Conservation (phyloP, 495 filamentous ascomycete genomes). For the Hypoxylon cercidicola region DNA sequence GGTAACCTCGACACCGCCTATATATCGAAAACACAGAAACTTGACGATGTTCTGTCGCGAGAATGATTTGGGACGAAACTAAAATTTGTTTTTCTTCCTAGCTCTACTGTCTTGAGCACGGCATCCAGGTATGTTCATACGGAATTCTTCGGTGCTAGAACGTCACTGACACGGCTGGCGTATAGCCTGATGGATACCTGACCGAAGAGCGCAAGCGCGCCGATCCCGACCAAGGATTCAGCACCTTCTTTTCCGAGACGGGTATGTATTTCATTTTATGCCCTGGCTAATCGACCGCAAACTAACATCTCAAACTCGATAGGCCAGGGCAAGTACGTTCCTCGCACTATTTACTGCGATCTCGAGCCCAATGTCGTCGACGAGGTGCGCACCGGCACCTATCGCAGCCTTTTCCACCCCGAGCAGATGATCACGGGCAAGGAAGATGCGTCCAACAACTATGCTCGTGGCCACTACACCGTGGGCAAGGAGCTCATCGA, state of each 20-base stretch:
- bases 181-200: slow-evolving; percentile 95
- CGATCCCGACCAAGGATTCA: slow-evolving; percentile 96
- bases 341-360: slow-evolving; percentile 99
- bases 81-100: slow-evolving; percentile 54
- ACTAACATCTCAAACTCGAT: slow-evolving; percentile 29
- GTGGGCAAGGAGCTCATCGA: slow-evolving; percentile 99
- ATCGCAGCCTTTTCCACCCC: slow-evolving; percentile 96
- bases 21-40: slow-evolving; percentile 7
- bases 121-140: slow-evolving; percentile 84
- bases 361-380: slow-evolving; percentile 99
- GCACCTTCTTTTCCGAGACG: slow-evolving; percentile 99
- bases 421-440: slow-evolving; percentile 99
- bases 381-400: slow-evolving; percentile 97
- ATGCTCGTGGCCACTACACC: slow-evolving; percentile 98
- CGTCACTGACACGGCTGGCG: slow-evolving; percentile 52
- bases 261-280: slow-evolving; percentile 68
- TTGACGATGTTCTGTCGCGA: not conserved
- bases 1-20: slow-evolving; percentile 7
- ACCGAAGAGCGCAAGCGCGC: slow-evolving; percentile 95
- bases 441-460: slow-evolving; percentile 99
- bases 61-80: slow-evolving; percentile 12
- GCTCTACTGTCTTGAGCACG: slow-evolving; percentile 99
- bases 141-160: not conserved
- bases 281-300: slow-evolving; percentile 19
- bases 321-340: slow-evolving; percentile 99